A percentile compares a stretch with the other conserved stretches of the same genome.
Conservation (phyloP, 768 basidiomycete genomes). For the Tylopilus intermedius region DNA sequence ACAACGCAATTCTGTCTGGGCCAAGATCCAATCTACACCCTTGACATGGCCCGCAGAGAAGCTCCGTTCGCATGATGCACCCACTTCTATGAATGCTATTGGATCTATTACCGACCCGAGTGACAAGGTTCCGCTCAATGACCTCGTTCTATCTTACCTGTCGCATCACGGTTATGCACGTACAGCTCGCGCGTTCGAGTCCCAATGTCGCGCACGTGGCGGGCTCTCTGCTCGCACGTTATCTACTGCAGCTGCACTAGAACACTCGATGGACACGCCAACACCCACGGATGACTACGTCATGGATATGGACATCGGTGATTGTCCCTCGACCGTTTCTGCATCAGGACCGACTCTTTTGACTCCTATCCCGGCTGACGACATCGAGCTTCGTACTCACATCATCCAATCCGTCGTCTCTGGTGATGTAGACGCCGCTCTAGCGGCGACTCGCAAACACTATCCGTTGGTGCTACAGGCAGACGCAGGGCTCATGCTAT, state of each 20-base stretch:
- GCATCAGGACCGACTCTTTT: conserved; percentile 11
- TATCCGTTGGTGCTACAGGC: conserved; percentile 63
- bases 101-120: conserved; percentile 39
- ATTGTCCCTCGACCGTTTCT: conserved; percentile 10
- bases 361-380: conserved; percentile 35
- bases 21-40: conserved; percentile 54
- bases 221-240: conserved; percentile 16
- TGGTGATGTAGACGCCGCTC: conserved; percentile 69
- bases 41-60: conserved; percentile 41
- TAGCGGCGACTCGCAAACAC: conserved; percentile 49
- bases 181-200: conserved; percentile 64
- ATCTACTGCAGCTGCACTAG: conserved; percentile 5
- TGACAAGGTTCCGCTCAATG: conserved; percentile 57
- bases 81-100: conserved; percentile 2
- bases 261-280: conserved; percentile 1
- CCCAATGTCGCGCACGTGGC: conserved; percentile 35
- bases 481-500: conserved; percentile 66
- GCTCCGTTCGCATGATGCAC: conserved; percentile 6
- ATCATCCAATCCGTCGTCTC: conserved; percentile 64
- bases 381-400: conserved; percentile 62
- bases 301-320: conserved; percentile 44
- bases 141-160: conserved; percentile 75
- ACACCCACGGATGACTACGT: conserved; percentile 34
- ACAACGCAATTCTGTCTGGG: conserved; percentile 62
- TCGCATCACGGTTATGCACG: conserved; percentile 79